phyloP scores from a whole-genome alignment of 257 asterid genomes.

The Salvia rosmarinus region DNA sequence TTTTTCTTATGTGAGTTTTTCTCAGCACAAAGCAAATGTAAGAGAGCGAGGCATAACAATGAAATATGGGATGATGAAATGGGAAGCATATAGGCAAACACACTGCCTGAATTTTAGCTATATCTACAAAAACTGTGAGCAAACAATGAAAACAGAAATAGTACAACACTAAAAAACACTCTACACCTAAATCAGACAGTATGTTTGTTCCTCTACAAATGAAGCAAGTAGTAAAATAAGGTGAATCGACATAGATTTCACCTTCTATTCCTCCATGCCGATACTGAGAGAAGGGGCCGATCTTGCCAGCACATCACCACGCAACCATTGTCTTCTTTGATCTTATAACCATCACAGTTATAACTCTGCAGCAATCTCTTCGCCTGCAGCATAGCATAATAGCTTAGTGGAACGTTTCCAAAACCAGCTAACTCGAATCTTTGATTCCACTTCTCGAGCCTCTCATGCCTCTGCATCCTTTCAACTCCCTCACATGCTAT shows the following conservation, averaged over 20 bases:
- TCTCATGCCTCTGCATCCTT: conserved; percentile 87
- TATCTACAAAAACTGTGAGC: conserved; percentile 41
- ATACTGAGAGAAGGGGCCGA: conserved; percentile 77
- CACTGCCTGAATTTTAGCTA: conserved; percentile 8
- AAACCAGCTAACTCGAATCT: conserved; percentile 73
- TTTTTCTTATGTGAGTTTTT: too few species aligned
- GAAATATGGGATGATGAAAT: not conserved
- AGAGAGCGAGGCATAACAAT: not conserved
- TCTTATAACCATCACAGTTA: conserved; percentile 86
- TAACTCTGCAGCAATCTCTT: conserved; percentile 69
- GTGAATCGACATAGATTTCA: conserved; percentile 35
- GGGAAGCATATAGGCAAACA: conserved; percentile 17
- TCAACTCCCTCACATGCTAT: conserved; percentile 84
- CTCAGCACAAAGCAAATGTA: not conserved
- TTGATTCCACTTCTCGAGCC: conserved; percentile 81
- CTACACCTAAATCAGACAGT: conserved; percentile 26
- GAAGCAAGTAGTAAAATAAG: conserved; percentile 5
- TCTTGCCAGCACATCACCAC: conserved; percentile 95
- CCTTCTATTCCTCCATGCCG: conserved; percentile 87
- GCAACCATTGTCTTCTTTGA: conserved; percentile 76
- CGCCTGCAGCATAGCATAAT: conserved; percentile 87
- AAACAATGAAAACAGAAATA: conserved; percentile 21
- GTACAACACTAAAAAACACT: conserved; percentile 22
- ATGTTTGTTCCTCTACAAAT: conserved; percentile 33
- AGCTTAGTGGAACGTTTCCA: conserved; percentile 69